Conservation (phyloP, 495 filamentous ascomycete species). For the Xylaria sp. region DNA sequence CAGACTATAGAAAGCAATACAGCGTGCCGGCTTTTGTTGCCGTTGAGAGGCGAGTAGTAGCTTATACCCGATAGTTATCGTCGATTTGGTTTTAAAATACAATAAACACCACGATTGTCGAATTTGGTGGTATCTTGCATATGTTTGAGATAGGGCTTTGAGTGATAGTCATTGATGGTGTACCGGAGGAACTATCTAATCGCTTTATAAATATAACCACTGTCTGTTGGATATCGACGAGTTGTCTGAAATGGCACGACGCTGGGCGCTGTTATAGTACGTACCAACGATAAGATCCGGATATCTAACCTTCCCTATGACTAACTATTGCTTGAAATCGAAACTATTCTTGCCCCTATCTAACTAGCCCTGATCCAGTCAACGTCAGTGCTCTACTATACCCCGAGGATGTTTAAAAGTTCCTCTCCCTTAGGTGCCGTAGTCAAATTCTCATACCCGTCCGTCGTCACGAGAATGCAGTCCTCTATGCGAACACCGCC, state of each 20-base stretch:
- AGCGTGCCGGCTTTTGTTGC: neutral
- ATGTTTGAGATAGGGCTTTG: neutral
- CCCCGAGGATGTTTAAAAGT: slow-evolving; percentile 46
- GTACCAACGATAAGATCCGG: neutral
- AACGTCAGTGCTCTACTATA: neutral
- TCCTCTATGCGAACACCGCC: slow-evolving; percentile 95
- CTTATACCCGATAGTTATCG: neutral
- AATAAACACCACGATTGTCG: neutral
- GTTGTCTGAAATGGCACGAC: neutral
- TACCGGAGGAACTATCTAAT: neutral
- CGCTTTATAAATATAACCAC: neutral
- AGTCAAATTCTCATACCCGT: slow-evolving; percentile 84
- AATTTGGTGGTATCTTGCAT: neutral
- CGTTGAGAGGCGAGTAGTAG: neutral
- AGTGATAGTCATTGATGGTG: neutral
- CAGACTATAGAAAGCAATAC: slow-evolving; percentile 12
- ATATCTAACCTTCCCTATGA: no score
- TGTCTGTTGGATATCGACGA: neutral
- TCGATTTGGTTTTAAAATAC: neutral
- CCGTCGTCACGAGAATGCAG: slow-evolving; percentile 79
- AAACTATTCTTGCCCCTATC: neutral
- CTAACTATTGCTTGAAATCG: neutral
- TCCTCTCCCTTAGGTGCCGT: slow-evolving; percentile 79
- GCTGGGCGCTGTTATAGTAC: neutral
- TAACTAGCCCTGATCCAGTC: neutral